These are phyloP conservation scores for Linderniella brevidens DNA, from an alignment of 257 asterid species.

Conservation along the genomic window DNA sequence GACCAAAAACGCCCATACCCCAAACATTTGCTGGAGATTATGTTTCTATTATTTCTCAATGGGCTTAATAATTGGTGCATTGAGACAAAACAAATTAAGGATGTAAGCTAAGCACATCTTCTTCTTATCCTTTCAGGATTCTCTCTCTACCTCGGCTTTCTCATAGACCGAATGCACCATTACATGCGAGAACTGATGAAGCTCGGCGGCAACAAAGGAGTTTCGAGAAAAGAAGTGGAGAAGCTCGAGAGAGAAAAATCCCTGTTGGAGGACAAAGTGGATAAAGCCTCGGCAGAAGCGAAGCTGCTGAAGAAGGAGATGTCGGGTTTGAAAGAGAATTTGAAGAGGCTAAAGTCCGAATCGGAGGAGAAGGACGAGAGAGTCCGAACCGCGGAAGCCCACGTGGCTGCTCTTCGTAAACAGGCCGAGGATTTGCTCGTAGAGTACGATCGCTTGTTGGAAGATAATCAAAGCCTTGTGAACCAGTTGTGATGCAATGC, in stretches of 20 bases:
- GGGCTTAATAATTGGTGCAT: too few species aligned
- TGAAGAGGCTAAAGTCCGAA: conserved; percentile 56
- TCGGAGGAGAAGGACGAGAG: conserved; percentile 37
- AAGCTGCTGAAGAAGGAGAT: conserved; percentile 35
- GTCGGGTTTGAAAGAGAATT: conserved; percentile 26
- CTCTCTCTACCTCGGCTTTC: conserved; percentile 66
- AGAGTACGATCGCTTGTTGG: conserved; percentile 70
- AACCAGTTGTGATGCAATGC: conserved; percentile 11
- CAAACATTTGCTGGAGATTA: too few species aligned
- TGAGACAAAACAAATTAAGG: too few species aligned
- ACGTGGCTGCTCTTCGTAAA: conserved; percentile 67
- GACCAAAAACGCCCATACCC: too few species aligned
- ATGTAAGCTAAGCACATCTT: too few species aligned
- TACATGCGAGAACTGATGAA: conserved; percentile 46
- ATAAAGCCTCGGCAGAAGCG: conserved; percentile 37
- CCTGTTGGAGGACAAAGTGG: conserved; percentile 51
- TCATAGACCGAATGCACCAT: conserved; percentile 89
- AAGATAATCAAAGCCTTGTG: conserved; percentile 81
- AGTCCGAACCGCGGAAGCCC: conserved; percentile 63
- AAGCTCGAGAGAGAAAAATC: conserved; percentile 55
- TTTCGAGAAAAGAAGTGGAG: conserved; percentile 45
- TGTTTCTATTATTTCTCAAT: too few species aligned
- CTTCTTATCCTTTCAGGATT: conserved; percentile 29
- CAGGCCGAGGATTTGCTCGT: conserved; percentile 77
- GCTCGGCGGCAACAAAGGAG: conserved; percentile 38